Conservation (phyloP, 2,329 filamentous ascomycete species). For the Microdochium trichocladiopsis region DNA sequence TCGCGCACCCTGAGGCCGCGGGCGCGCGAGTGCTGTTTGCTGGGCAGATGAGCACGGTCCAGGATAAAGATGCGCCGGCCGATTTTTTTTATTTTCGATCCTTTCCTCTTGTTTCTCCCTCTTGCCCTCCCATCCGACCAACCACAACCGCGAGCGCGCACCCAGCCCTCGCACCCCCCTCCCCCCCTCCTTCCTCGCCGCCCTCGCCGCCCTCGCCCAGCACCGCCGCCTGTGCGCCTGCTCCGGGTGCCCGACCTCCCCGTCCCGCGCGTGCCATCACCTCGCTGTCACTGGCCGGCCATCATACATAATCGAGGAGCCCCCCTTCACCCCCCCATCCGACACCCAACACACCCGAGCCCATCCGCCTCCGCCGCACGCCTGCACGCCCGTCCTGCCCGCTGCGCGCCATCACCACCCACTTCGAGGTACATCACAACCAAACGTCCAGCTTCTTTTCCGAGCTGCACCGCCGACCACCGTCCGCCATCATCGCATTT, state of each 20-base stretch:
- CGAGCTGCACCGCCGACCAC: no score
- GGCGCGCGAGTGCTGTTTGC: background rate
- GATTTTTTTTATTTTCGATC: conserved; percentile 24
- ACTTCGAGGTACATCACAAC: background rate
- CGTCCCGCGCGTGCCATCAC: background rate
- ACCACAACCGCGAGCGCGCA: conserved; percentile 6
- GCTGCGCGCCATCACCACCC: background rate
- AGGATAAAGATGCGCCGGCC: conserved; percentile 21
- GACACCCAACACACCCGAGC: background rate
- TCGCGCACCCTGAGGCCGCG: background rate
- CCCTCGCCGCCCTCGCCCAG: conserved; percentile 8
- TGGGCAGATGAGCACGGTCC: background rate
- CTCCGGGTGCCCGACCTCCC: background rate
- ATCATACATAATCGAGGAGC: background rate
- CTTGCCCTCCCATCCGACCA: conserved; percentile 16
- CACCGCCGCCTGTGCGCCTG: no score
- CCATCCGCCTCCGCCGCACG: background rate
- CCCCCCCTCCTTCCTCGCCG: conserved; percentile 6
- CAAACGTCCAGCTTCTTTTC: no score
- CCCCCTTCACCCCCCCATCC: background rate
- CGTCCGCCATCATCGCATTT: no score
- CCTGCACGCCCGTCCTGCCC: background rate
- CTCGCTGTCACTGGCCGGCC: background rate
- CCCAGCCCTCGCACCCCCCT: conserved; percentile 5
- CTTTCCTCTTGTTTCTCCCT: conserved; percentile 25